Conservation (phyloP, 148 eudicot species). For the Chenopodium formosanum region DNA sequence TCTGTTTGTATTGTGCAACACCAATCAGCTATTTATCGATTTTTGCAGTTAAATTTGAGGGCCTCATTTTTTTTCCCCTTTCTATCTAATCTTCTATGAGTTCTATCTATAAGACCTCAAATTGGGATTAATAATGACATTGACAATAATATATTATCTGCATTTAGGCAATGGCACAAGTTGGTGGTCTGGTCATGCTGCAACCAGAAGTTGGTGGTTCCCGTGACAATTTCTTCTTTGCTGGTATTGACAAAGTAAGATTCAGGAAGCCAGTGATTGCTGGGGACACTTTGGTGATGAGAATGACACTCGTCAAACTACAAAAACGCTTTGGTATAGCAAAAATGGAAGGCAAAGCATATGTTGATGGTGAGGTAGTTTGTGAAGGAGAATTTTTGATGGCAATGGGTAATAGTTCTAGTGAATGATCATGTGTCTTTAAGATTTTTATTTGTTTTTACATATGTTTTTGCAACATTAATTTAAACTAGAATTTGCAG, state of each 20-base stretch:
- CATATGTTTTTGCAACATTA: not conserved
- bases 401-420: constrained; percentile 65
- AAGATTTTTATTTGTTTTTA: not conserved
- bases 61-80: not conserved
- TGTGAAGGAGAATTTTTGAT: constrained; percentile 96
- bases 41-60: not conserved
- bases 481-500: not conserved
- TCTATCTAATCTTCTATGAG: not conserved
- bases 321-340: constrained; percentile 92
- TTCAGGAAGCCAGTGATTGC: constrained; percentile 93
- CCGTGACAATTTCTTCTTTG: constrained; percentile 81
- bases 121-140: not conserved
- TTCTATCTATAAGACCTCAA: not conserved
- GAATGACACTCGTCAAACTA: constrained; percentile 76
- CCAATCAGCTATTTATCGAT: not conserved
- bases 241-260: constrained; percentile 90
- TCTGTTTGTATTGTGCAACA: not conserved
- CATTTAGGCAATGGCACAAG: constrained; percentile 94
- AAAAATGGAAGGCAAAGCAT: constrained; percentile 93
- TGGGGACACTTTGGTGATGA: constrained; percentile 92
- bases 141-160: not conserved
- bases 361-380: constrained; percentile 85
- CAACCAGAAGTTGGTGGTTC: constrained; percentile 92
- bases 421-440: constrained; percentile 22
- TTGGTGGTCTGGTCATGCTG: constrained; percentile 89